Evolutionary conservation across 768 basidiomycete species (phyloP).

Genomic region (Rhizopogon vulgaris): DNA sequence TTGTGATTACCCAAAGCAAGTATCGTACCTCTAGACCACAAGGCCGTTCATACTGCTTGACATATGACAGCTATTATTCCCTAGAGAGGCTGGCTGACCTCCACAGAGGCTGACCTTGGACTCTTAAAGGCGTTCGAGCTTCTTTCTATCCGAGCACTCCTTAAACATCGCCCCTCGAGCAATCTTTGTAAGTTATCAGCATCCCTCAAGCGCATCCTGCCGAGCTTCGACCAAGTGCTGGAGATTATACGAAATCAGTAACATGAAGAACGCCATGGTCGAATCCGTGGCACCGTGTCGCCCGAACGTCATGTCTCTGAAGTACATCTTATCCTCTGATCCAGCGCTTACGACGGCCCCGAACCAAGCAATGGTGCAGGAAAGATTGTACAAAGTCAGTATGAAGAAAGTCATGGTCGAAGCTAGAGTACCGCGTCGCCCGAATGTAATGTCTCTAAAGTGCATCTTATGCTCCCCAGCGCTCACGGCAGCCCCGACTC

Average conservation of each 20-base stretch:
- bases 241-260: background rate
- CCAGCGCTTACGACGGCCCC: too few species aligned
- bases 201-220: background rate
- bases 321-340: background rate
- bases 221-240: background rate
- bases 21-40: conserved; percentile 32
- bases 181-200: background rate
- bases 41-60: conserved; percentile 11
- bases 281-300: background rate
- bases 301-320: conserved; percentile 4
- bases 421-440: background rate
- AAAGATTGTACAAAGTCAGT: background rate
- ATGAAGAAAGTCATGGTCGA: background rate
- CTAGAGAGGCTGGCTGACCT: too few species aligned
- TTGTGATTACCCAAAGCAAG: conserved; percentile 26
- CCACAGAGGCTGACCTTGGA: background rate
- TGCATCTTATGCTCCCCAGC: background rate
- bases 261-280: background rate
- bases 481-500: background rate
- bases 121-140: background rate
- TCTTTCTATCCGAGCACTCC: background rate
- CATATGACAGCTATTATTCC: background rate
- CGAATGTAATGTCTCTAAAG: conserved; percentile 4
- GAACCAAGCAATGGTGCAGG: background rate
- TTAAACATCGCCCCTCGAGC: background rate